These are phyloP conservation scores for Chrysoporthe austroafricana DNA, from an alignment of 2,329 filamentous ascomycete species.

Conservation along the genomic window DNA sequence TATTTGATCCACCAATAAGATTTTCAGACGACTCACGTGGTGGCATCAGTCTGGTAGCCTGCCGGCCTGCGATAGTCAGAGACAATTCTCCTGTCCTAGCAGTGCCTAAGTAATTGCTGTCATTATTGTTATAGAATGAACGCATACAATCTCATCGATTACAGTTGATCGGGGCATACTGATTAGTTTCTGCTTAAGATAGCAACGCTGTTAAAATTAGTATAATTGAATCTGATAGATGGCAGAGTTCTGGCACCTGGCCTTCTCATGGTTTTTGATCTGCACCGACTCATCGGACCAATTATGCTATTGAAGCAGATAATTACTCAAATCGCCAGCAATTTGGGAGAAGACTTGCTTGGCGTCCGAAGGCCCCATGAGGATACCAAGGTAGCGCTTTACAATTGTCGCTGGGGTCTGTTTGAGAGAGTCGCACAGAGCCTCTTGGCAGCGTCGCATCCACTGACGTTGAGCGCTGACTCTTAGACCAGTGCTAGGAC, in stretches of 20 bases:
- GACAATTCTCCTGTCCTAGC: no score
- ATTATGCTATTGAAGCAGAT: background rate
- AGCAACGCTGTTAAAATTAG: background rate
- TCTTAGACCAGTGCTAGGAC: background rate
- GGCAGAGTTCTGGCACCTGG: no score
- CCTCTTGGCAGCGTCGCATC: conserved; percentile 28
- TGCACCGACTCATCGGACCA: background rate
- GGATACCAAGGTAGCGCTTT: background rate
- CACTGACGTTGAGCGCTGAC: background rate
- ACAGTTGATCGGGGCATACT: background rate
- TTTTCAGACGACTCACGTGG: no score
- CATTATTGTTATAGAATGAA: no score
- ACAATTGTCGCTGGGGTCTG: conserved; percentile 11
- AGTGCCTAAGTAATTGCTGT: no score
- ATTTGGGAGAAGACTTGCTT: background rate
- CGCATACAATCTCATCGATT: background rate
- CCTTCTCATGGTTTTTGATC: no score
- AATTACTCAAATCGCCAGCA: no score
- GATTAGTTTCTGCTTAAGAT: background rate
- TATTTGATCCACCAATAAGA: no score
- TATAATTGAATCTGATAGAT: background rate
- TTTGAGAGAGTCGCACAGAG: conserved; percentile 25
- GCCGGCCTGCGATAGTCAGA: no score
- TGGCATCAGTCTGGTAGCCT: no score
- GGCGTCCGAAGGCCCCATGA: background rate